Percentiles rank a stretch among this genome's conserved stretches.
Evolutionary conservation across 495 filamentous ascomycete genomes (phyloP).

Genomic region (Hypoxylon fragiforme): DNA sequence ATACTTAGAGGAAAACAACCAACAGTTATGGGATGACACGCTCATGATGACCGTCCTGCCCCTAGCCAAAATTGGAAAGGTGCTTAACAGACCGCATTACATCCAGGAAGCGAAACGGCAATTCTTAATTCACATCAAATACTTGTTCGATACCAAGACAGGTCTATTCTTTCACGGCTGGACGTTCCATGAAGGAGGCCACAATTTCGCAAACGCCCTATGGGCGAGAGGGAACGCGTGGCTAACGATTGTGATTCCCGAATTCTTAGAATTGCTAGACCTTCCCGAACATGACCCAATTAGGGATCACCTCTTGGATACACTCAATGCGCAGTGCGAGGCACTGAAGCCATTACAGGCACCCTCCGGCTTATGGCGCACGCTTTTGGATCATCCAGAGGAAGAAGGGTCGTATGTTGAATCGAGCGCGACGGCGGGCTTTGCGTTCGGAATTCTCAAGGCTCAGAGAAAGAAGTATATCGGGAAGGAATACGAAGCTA

Average conservation of each 20-base stretch:
- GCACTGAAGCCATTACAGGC: conserved; percentile 61
- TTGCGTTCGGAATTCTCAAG: conserved; percentile 75
- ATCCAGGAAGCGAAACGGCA: conserved; percentile 74
- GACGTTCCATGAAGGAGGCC: conserved; percentile 67
- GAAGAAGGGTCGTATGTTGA: conserved; percentile 67
- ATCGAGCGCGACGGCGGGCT: conserved; percentile 72
- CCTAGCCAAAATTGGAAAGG: conserved; percentile 71
- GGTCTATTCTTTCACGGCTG: conserved; percentile 78
- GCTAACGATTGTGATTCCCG: conserved; percentile 75
- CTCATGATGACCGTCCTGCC: conserved; percentile 82
- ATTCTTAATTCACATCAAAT: conserved; percentile 72
- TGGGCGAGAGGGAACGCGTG: conserved; percentile 71
- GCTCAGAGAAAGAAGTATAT: conserved; percentile 69
- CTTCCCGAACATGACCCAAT: conserved; percentile 60
- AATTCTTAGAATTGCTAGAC: conserved; percentile 69
- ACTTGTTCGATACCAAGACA: conserved; percentile 66
- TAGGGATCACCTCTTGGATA: conserved; percentile 61
- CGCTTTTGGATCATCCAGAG: conserved; percentile 62
- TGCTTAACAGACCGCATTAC: conserved; percentile 66
- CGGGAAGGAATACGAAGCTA: conserved; percentile 45
- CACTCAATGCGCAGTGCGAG: conserved; percentile 63
- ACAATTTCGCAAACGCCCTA: conserved; percentile 69
- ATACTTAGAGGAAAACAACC: conserved; percentile 63
- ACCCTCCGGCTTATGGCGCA: conserved; percentile 65
- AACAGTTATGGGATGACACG: conserved; percentile 78